Evolutionary conservation across 2,329 filamentous ascomycete genomes (phyloP).

Genomic region (Hortaea werneckii): DNA sequence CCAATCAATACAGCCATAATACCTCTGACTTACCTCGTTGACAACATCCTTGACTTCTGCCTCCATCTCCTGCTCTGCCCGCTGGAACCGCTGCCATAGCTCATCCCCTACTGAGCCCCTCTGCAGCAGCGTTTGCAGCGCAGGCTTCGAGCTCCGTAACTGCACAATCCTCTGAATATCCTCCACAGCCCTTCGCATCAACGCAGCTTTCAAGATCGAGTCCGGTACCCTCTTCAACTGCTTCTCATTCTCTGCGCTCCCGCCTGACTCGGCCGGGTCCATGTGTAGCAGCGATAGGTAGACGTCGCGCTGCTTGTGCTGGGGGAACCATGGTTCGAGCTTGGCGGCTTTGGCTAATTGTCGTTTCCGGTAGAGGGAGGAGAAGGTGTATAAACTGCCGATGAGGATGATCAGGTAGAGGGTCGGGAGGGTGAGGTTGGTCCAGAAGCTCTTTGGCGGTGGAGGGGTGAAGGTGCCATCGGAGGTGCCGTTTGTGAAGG

Average conservation of each 20-base stretch:
- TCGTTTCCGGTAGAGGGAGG: constrained; percentile 82
- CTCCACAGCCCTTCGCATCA: constrained; percentile 80
- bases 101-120: constrained; percentile 92
- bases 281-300: constrained; percentile 88
- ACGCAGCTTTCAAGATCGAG: constrained; percentile 74
- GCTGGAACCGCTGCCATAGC: constrained; percentile 81
- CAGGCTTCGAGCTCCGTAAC: constrained; percentile 78
- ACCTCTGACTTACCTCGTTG: constrained; percentile 55
- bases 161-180: constrained; percentile 88
- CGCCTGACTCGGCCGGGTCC: constrained; percentile 37
- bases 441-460: constrained; percentile 45
- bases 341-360: constrained; percentile 72
- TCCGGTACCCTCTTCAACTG: constrained; percentile 59
- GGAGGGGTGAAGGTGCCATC: constrained; percentile 11
- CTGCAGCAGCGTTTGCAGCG: constrained; percentile 72
- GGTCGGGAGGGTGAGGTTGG: constrained; percentile 74
- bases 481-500: constrained; percentile 14
- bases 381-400: constrained; percentile 85
- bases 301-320: constrained; percentile 84
- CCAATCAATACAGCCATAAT: neutral
- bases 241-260: constrained; percentile 55
- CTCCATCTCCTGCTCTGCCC: constrained; percentile 96
- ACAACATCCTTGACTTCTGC: constrained; percentile 91
- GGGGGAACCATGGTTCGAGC: constrained; percentile 87
- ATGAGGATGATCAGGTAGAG: constrained; percentile 81